phyloP scores from a whole-genome alignment of 75 land plant genomes.

The Pinus taeda region DNA sequence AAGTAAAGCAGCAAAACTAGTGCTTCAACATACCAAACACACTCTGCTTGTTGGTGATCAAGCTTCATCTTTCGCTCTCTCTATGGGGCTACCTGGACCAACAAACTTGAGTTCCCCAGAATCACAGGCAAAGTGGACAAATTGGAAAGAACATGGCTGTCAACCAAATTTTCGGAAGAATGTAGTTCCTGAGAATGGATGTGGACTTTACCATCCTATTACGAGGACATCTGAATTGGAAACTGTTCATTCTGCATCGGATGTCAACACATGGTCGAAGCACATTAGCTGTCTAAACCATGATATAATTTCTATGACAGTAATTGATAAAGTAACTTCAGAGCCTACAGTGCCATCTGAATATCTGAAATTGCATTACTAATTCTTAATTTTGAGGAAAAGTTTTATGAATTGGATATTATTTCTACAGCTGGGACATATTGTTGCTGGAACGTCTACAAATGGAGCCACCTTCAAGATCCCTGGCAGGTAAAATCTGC shows the following conservation, averaged over 20 bases:
- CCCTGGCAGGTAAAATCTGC: conserved; percentile 79
- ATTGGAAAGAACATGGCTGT: conserved; percentile 69
- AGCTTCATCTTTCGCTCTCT: conserved; percentile 83
- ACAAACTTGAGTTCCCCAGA: conserved; percentile 81
- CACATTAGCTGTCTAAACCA: conserved; percentile 56
- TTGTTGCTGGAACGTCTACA: conserved; percentile 97
- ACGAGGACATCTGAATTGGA: background rate
- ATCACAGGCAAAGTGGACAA: conserved; percentile 68
- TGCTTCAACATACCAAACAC: conserved; percentile 82
- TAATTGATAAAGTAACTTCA: conserved; percentile 68
- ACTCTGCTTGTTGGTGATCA: conserved; percentile 92
- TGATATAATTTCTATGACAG: conserved; percentile 99
- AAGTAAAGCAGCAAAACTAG: conserved; percentile 80
- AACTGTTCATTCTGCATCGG: background rate
- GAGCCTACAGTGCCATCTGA: conserved; percentile 10
- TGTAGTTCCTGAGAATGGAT: conserved; percentile 65
- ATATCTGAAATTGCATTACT: background rate
- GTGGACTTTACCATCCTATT: conserved; percentile 78
- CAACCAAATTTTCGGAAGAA: conserved; percentile 92
- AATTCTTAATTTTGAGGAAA: background rate
- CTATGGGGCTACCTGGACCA: conserved; percentile 94
- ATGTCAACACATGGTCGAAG: conserved; percentile 14
- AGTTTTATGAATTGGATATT: conserved; percentile 4
- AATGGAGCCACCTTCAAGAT: conserved; percentile 95
- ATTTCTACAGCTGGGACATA: conserved; percentile 55